phyloP scores from a whole-genome alignment of 306 rosid species.

The Sesbania bispinosa region DNA sequence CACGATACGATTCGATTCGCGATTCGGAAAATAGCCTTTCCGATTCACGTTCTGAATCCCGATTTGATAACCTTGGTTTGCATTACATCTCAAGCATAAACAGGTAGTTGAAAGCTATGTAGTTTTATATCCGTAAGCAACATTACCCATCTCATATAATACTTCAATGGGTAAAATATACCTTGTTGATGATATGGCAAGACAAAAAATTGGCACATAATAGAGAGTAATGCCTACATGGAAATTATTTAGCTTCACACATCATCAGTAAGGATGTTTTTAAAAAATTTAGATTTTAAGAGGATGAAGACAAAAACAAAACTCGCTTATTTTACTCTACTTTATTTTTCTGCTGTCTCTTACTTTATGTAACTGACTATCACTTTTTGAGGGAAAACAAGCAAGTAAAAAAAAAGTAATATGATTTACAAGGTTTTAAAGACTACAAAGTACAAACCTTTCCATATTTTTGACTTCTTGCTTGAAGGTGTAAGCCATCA shows the following conservation, averaged over 20 bases:
- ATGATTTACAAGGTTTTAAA: constrained; percentile 4
- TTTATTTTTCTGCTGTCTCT: background rate
- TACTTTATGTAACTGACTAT: background rate
- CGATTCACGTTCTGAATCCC: no score
- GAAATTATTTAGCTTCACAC: no score
- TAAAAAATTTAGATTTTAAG: no score
- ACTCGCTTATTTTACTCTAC: no score
- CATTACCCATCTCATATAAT: background rate
- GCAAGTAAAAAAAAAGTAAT: background rate
- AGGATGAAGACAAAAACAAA: no score
- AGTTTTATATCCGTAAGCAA: constrained; percentile 1
- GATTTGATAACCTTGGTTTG: no score
- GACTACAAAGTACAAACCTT: constrained; percentile 56
- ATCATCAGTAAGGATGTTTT: no score
- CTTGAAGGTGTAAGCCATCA: constrained; percentile 95
- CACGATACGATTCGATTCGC: no score
- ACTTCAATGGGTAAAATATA: background rate
- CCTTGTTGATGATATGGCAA: no score
- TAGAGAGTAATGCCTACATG: no score
- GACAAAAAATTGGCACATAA: no score
- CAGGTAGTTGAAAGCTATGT: background rate
- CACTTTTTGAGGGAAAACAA: background rate
- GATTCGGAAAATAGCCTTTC: no score
- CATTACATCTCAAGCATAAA: constrained; percentile 4
- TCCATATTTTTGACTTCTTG: constrained; percentile 92